These are phyloP conservation scores for Sphagnum contortum DNA, from an alignment of 225 moss, liverwort and hornwort genomes.

Conservation along the genomic window DNA sequence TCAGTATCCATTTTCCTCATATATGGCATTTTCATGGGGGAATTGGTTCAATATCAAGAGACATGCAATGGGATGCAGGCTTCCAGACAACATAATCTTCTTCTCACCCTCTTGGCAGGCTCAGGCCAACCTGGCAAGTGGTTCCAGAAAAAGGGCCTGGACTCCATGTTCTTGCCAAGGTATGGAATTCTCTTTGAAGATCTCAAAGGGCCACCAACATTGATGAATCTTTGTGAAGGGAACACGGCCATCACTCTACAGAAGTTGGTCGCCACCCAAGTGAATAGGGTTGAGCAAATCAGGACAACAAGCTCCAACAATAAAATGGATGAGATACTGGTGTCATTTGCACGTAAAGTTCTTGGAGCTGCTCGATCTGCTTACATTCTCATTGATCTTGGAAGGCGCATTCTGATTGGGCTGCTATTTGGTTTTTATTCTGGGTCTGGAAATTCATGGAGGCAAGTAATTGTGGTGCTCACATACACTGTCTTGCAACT, in stretches of 20 bases:
- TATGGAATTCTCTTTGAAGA: slow-evolving; percentile 81
- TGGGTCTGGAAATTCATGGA: slow-evolving; percentile 59
- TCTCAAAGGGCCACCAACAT: slow-evolving; percentile 76
- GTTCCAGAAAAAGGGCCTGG: slow-evolving; percentile 55
- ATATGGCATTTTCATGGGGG: slow-evolving; percentile 61
- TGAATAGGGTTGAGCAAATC: slow-evolving; percentile 45
- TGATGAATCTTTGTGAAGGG: slow-evolving; percentile 24
- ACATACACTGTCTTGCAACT: slow-evolving; percentile 49
- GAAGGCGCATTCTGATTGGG: slow-evolving; percentile 61
- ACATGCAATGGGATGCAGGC: background rate
- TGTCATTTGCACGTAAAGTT: slow-evolving; percentile 33
- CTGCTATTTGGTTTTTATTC: slow-evolving; percentile 65
- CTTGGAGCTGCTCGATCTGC: slow-evolving; percentile 62
- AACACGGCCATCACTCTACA: slow-evolving; percentile 21
- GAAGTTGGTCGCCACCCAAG: slow-evolving; percentile 42
- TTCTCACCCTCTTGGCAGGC: slow-evolving; percentile 44
- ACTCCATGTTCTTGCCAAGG: slow-evolving; percentile 47
- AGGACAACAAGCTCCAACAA: slow-evolving; percentile 41
- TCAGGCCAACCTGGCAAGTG: slow-evolving; percentile 57
- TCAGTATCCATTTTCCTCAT: slow-evolving; percentile 46
- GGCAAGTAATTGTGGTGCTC: slow-evolving; percentile 52
- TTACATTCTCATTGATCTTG: slow-evolving; percentile 60
- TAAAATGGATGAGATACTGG: slow-evolving; percentile 38
- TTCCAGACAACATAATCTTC: slow-evolving; percentile 20
- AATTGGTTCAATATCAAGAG: slow-evolving; percentile 67